Conservation (phyloP, 208 protist species). For the Trichomonas tenax region DNA sequence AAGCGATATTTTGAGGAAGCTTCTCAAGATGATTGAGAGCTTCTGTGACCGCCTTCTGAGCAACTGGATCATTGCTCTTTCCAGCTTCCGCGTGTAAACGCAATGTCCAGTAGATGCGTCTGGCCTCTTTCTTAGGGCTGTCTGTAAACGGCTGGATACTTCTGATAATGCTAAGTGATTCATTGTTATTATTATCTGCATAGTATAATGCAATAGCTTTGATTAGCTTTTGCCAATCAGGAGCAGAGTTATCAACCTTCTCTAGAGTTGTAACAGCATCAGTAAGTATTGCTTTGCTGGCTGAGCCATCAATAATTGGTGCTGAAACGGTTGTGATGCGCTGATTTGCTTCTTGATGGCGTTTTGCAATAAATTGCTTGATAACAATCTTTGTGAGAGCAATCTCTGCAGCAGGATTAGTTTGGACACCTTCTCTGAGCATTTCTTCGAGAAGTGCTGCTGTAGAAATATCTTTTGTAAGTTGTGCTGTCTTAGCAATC, state of each 20-base stretch:
- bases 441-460: background rate
- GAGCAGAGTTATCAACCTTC: too few species aligned
- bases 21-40: background rate
- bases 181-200: background rate
- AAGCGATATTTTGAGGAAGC: background rate
- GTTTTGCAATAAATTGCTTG: background rate
- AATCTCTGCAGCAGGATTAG: background rate
- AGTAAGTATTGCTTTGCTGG: background rate
- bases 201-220: background rate
- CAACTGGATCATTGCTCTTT: background rate
- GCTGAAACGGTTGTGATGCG: background rate
- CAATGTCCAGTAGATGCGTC: background rate
- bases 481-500: background rate
- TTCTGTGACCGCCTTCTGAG: background rate
- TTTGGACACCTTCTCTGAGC: background rate
- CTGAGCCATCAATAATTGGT: background rate
- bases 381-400: background rate
- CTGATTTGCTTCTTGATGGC: background rate
- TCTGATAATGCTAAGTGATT: background rate
- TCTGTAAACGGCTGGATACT: background rate
- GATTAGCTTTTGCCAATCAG: background rate
- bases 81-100: background rate
- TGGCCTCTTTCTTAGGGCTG: background rate
- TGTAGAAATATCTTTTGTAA: background rate
- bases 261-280: background rate